Evolutionary conservation across 108 stramenopile genomes (phyloP).

Genomic region (Fragilariopsis cylindrus): DNA sequence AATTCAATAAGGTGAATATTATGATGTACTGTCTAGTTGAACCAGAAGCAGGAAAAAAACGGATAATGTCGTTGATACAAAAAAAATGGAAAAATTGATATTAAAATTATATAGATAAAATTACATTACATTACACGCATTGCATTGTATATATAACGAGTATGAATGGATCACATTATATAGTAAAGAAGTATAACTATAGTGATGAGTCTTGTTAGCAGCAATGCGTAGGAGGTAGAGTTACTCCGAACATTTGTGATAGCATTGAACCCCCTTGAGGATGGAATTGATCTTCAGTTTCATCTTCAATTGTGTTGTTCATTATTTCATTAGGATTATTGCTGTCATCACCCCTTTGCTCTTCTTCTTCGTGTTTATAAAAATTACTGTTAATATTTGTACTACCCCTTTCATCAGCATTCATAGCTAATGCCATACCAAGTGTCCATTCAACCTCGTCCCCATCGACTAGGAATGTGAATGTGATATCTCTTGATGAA

Average conservation of each 20-base stretch:
- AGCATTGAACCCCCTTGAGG: not conserved
- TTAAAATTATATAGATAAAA: not conserved
- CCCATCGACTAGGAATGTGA: conserved; percentile 83
- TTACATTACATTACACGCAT: not conserved
- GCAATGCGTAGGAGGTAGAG: conserved; percentile 17
- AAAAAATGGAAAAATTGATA: not conserved
- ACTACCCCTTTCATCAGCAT: conserved; percentile 22
- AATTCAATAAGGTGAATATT: too few species aligned
- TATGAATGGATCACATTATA: too few species aligned
- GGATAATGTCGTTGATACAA: not conserved
- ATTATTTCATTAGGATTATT: not conserved
- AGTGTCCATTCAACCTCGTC: conserved; percentile 90
- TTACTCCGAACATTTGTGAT: conserved; percentile 9
- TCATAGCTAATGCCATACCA: conserved; percentile 74
- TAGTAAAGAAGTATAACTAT: too few species aligned
- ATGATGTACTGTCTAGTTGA: too few species aligned
- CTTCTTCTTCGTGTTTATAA: not conserved
- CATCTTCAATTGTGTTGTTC: conserved; percentile 3
- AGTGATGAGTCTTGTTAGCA: not conserved
- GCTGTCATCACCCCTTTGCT: not conserved
- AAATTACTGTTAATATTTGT: not conserved
- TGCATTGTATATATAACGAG: too few species aligned
- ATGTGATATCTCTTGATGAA: conserved; percentile 79
- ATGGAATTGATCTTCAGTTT: not conserved
- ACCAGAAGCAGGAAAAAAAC: too few species aligned